Base-by-base conservation (phyloP, 495 filamentous ascomycete species). In the Usnea hakonensis region DNA sequence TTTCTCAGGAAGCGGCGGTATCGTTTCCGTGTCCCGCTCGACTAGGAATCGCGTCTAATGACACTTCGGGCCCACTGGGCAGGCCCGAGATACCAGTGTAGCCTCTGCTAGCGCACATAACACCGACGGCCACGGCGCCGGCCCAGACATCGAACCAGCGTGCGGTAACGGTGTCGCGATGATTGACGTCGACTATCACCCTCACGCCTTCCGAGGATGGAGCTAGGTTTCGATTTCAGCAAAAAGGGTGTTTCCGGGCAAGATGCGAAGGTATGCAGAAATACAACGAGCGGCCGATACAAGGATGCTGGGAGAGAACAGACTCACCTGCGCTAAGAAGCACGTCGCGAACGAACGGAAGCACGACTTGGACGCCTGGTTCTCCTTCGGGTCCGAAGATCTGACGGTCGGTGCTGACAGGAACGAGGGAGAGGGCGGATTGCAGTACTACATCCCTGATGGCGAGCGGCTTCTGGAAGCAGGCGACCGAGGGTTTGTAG, bases 191-290 rank as follows among this genome's bases (percentile, higher is more conserved):
- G 48, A 52, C 16, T 9, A 1, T 32, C 16, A 32, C 8, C 5
- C 46, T 16, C 13, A 30, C 3, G 2, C 10, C 0, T 0, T 0
- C 11, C 0, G 23, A 3, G 23, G 3, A 26, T 0, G 0, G 43
- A 3, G 21, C 43, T 46, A 46, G 11, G 13, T 16, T 26, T 4
- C 43, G 21, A n/a, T n/a, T n/a, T 46, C 43, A 26, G 43, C 21
- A 14, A 13, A 9, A 10, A 17, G n/a, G n/a, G n/a, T n/a, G n/a
- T n/a, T n/a, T n/a, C n/a, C n/a, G 38, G 13, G 14, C 0, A 9
- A 38, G 9, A 8, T 11, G 36, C 36, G 9, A 38, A 11, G 36
- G 36, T 38, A 11, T 6, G 36, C 2, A 38, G 9, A 38, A 2
- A 13, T 9, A 9, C 10, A 38, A 38, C 36, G n/a, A n/a, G n/a